Percentiles rank a stretch among this genome's conserved stretches.
phyloP scores from a whole-genome alignment of 2,329 filamentous ascomycete genomes.

The Fusarium kyushuense region DNA sequence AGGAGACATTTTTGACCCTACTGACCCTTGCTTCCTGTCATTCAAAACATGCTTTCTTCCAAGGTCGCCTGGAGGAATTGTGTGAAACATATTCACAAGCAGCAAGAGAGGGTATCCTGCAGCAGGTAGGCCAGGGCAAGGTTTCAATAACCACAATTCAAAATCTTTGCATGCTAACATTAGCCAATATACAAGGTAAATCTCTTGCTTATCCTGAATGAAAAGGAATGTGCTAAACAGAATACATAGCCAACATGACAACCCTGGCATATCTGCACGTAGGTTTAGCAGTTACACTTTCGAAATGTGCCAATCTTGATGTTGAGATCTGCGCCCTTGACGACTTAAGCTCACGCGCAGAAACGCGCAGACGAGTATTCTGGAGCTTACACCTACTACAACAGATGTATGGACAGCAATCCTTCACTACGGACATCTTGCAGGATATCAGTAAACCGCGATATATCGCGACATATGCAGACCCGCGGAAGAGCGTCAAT shows the following conservation, averaged over 20 bases:
- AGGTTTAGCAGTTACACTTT: background rate
- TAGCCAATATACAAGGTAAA: background rate
- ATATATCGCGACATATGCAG: background rate
- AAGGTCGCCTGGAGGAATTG: no score
- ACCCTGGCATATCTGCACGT: background rate
- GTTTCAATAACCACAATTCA: background rate
- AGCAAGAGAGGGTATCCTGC: no score
- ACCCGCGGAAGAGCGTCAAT: background rate
- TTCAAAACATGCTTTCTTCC: no score
- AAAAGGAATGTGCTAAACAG: no score
- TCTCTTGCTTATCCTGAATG: no score
- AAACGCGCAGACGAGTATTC: background rate
- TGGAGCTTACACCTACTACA: background rate
- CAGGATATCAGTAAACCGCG: background rate
- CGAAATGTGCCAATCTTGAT: background rate
- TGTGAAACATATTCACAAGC: no score
- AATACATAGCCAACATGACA: background rate
- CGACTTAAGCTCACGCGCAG: background rate
- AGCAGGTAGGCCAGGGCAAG: no score
- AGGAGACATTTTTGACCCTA: no score
- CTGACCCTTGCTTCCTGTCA: no score
- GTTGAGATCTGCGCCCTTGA: background rate
- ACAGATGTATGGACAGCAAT: constrained; percentile 1
- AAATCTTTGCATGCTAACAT: background rate
- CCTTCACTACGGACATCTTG: background rate